These are phyloP conservation scores for Ustilago loliicola DNA, from an alignment of 1,284 basidiomycete genomes.

Conservation along the genomic window DNA sequence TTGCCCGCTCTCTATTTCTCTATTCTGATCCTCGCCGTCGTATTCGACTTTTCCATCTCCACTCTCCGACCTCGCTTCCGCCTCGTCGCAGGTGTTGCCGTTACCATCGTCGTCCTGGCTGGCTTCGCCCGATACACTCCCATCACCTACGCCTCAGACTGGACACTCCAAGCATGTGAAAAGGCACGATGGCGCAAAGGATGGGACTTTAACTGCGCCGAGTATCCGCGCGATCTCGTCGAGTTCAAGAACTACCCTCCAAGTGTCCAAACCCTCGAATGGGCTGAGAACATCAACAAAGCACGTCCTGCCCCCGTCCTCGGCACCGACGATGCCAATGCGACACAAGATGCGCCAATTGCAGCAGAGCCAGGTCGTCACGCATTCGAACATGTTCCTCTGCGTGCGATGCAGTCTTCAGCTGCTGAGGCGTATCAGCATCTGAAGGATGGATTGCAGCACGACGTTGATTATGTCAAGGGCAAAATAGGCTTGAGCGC, in stretches of 20 bases:
- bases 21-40: constrained; percentile 81
- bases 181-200: constrained; percentile 86
- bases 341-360: constrained; percentile 11
- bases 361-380: constrained; percentile 50
- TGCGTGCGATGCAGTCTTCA: constrained; percentile 37
- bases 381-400: constrained; percentile 46
- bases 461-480: constrained; percentile 38
- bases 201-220: constrained; percentile 94
- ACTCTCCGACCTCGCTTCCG: constrained; percentile 81
- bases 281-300: constrained; percentile 16
- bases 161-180: constrained; percentile 86
- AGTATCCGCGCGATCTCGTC: constrained; percentile 53
- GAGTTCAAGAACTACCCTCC: constrained; percentile 57
- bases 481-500: constrained; percentile 27
- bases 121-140: constrained; percentile 85
- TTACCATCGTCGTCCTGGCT: constrained; percentile 82
- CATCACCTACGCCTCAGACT: constrained; percentile 84
- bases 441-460: constrained; percentile 36
- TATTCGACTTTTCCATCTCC: constrained; percentile 89
- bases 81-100: constrained; percentile 81
- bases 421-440: constrained; percentile 27
- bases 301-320: background rate
- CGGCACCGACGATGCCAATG: constrained; percentile 6
- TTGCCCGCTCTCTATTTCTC: constrained; percentile 95
- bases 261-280: constrained; percentile 41